Base-by-base conservation (phyloP, 2,329 filamentous ascomycete genomes). In the Cladosporium phlei region DNA sequence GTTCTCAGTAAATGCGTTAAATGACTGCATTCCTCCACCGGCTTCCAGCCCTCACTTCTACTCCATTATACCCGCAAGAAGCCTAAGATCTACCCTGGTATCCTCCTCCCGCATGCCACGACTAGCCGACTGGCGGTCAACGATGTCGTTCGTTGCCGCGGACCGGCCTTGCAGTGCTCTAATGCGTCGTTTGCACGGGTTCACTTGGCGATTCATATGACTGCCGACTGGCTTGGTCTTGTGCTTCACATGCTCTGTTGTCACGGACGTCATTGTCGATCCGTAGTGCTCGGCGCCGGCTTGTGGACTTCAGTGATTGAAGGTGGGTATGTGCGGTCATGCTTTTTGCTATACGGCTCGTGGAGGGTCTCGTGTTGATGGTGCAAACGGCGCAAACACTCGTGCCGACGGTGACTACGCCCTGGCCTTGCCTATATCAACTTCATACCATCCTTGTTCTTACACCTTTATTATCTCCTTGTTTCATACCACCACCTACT, bases 301-400 rank as follows among this genome's bases (percentile, higher is more conserved):
- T 29, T 37, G 32, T 45, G 42, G 42, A 37, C 32, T 35, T 16
- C 32, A 22, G 19, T 45, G 42, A 45, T 45, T 45, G 42, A 45
- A 32, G 16, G 17, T 28, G 33, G 42, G 17, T 37, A 12, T 14
- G 10, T 10, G 16, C 12, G 25, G 17, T 20, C 21, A 14, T 20
- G 42, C 14, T 35, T 8, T 37, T 8, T 37, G 42, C 32, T 37
- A 37, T 37, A 29, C 32, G 42, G 30, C 24, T 45, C 29, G 42
- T 34, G 30, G 32, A 29, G 21, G 42, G 14, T 4, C 24, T 28
- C n/a, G 32, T 30, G 21, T 20, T 33, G 20, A 21, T 24, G 22
- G 11, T 17, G 24, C 38, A 40, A 14, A 21, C 21, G 10, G 14
- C 12, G 34, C 34, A 37, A 37, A 24, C 21, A 37, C 34, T 37